Base-by-base conservation (phyloP, 2,329 filamentous ascomycete species). In the Cordyceps pruinosa region DNA sequence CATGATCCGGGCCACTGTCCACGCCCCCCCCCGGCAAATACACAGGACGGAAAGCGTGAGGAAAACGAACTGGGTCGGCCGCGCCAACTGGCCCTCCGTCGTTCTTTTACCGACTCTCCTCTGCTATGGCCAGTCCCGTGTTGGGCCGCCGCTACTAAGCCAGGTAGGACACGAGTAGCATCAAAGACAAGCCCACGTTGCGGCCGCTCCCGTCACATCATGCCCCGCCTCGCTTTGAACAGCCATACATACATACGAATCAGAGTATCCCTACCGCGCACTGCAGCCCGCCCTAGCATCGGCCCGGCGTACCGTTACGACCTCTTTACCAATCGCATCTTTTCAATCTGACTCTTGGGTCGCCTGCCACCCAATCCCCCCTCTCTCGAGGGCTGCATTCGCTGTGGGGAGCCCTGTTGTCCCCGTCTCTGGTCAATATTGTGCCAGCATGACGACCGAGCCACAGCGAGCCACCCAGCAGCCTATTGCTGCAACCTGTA, bases 361-460 rank as follows among this genome's bases (percentile, higher is more conserved):
- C 35, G 47, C 26, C 45, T 56, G 44, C 45, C 53, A 42, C 35
- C 21, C 41, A 32, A 47, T 47, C 28, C 12, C 44, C 52, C 52
- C 52, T 46, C 52, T 37, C 42, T 55, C 52, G 45, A 46, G 53
- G 41, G 45, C 53, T 56, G 52, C 52, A 41, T 56, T 56, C 26
- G 15, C 45, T 48, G 53, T 56, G 53, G 53, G 32, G 52, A 34
- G 30, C 10, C 45, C 30, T 23, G 23, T 41, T 42, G 32, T 26
- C 30, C 21, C 21, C 30, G 28, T 54, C 28, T 46, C 28, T 46
- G 42, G 32, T 46, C 41, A 44, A 28, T 35, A 35, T 44, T 55
- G 19, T 47, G 42, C 52, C 52, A 55, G 42, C 52, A 39, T 47
- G 42, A 39, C 42, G 50, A 55, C n/a, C n/a, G 52, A 46, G 42